Conservation (phyloP, 139 green algal species). For the Limnomonas spitsbergensis region DNA sequence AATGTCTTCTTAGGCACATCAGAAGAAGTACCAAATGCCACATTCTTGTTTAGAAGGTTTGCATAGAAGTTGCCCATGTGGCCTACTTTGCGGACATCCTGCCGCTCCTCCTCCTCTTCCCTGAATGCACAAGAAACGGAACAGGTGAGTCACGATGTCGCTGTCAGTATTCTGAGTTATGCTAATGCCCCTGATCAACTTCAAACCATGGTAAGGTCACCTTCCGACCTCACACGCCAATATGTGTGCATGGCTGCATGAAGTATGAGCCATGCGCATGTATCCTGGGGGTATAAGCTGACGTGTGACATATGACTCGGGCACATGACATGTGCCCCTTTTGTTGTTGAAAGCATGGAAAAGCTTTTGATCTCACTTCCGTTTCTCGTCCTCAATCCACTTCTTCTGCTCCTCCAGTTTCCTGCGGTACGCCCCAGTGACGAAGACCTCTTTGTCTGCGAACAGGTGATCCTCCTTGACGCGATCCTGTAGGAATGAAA, state of each 20-base stretch:
- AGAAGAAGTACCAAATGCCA: constrained; percentile 53
- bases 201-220: no score
- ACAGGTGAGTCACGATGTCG: not conserved
- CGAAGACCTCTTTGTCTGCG: constrained; percentile 80
- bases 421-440: constrained; percentile 87
- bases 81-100: constrained; percentile 67
- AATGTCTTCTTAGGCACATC: not conserved
- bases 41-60: constrained; percentile 80
- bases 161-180: no score
- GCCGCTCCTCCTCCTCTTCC: constrained; percentile 60
- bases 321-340: no score
- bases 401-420: constrained; percentile 91
- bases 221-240: no score
- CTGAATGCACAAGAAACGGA: constrained; percentile 23
- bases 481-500: constrained; percentile 43
- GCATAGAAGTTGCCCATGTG: constrained; percentile 91
- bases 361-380: constrained; percentile 44
- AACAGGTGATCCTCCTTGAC: constrained; percentile 85
- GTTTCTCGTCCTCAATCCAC: constrained; percentile 57
- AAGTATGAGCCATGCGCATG: no score
- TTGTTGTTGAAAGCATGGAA: no score
- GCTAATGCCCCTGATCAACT: no score
- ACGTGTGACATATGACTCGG: no score
- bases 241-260: no score
- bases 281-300: no score